Evolutionary conservation across 2,329 filamentous ascomycete genomes (phyloP).

Genomic region (Tolypocladium paradoxum): DNA sequence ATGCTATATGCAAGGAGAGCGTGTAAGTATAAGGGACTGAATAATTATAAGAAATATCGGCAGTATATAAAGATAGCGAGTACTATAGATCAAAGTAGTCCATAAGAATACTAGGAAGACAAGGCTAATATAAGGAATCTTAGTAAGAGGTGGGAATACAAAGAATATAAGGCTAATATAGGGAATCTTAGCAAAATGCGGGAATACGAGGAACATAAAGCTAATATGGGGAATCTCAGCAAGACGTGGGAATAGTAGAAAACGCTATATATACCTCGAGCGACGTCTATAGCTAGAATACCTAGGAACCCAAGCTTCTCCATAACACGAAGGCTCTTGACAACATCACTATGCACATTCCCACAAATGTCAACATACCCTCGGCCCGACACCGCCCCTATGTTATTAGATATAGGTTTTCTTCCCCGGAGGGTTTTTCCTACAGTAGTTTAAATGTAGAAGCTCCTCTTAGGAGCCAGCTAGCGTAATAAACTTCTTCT

Average conservation of each 20-base stretch:
- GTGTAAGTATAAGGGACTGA: background rate
- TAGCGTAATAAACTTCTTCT: no score
- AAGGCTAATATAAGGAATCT: no score
- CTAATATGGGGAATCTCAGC: background rate
- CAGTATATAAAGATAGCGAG: no score
- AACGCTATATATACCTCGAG: background rate
- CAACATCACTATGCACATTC: background rate
- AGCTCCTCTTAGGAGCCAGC: no score
- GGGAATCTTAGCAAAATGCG: background rate
- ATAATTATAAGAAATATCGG: rapidly evolving
- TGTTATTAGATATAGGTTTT: no score
- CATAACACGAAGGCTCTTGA: background rate
- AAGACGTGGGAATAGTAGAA: background rate
- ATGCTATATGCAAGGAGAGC: constrained; percentile 13
- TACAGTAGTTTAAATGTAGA: no score
- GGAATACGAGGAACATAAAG: background rate
- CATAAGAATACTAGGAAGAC: no score
- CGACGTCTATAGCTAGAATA: background rate
- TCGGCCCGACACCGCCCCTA: no score
- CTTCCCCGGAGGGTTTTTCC: no score
- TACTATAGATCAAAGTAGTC: no score
- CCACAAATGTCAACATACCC: background rate
- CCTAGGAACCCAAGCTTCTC: background rate
- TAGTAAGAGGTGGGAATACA: no score
- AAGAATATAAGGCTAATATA: background rate